A percentile compares a stretch with the other conserved stretches of the same genome.
These are phyloP conservation scores for Geotrichum citri-aurantii DNA, from an alignment of 1,139 yeast species.

Conservation along the genomic window DNA sequence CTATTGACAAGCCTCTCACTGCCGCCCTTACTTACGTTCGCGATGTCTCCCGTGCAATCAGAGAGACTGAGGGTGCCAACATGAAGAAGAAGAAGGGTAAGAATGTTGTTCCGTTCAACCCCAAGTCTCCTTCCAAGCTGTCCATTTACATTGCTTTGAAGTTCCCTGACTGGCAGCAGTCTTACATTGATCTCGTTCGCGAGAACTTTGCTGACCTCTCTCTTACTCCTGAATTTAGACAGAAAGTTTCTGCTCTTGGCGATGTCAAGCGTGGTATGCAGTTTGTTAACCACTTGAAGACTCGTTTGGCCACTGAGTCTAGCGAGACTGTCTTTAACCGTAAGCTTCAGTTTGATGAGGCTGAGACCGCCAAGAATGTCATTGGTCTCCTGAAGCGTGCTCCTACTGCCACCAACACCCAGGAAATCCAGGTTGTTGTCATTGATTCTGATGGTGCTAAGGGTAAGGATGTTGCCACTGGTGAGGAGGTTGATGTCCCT, in stretches of 20 bases:
- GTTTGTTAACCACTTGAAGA: conserved; percentile 78
- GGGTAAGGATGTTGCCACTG: conserved; percentile 64
- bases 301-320: conserved; percentile 53
- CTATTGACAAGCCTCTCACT: conserved; percentile 53
- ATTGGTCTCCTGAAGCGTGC: conserved; percentile 53
- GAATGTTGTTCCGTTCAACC: conserved; percentile 65
- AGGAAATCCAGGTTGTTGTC: conserved; percentile 53
- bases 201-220: conserved; percentile 54
- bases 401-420: conserved; percentile 56
- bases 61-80: conserved; percentile 87
- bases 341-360: conserved; percentile 76
- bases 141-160: conserved; percentile 67
- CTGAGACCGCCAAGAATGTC: conserved; percentile 54
- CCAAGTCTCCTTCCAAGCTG: conserved; percentile 63
- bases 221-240: conserved; percentile 36
- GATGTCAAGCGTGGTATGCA: conserved; percentile 95
- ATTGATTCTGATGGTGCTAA: conserved; percentile 49
- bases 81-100: conserved; percentile 90
- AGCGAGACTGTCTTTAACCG: conserved; percentile 80
- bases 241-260: conserved; percentile 38
- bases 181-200: conserved; percentile 77
- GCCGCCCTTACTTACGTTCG: conserved; percentile 78
- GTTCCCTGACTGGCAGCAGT: conserved; percentile 96
- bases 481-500: conserved; percentile 61
- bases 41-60: conserved; percentile 68